These are phyloP conservation scores for Aspergillus uvarum DNA, from an alignment of 2,329 filamentous ascomycete genomes.

Conservation along the genomic window DNA sequence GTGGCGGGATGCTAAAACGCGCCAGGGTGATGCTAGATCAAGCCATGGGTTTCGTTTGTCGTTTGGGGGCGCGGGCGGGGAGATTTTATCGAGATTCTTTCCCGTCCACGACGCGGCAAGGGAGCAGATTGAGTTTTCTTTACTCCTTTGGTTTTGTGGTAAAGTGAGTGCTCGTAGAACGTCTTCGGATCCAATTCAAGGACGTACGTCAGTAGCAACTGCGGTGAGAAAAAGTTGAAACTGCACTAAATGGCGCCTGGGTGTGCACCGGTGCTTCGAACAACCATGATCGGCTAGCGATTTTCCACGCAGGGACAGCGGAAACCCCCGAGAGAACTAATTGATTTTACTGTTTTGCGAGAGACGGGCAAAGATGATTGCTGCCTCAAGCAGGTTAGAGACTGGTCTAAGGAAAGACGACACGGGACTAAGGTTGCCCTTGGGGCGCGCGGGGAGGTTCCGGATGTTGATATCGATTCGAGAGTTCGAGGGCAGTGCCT, in stretches of 20 bases:
- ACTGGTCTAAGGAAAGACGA: background rate
- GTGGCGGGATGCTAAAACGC: constrained; percentile 3
- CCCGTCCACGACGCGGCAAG: background rate
- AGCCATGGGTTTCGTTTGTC: background rate
- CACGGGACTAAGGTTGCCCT: background rate
- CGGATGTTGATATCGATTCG: background rate
- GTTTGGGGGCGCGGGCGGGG: background rate
- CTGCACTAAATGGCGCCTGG: background rate
- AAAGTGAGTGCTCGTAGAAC: no score
- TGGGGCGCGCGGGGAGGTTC: background rate
- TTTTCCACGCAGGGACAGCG: background rate
- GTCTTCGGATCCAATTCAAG: no score
- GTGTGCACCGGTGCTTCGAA: background rate
- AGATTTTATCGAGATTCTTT: background rate
- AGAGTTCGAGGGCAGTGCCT: background rate
- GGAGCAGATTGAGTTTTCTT: background rate
- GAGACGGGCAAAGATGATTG: background rate
- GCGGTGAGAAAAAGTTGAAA: background rate
- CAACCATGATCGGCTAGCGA: background rate
- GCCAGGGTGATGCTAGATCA: background rate
- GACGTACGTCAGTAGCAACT: background rate
- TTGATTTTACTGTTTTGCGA: background rate
- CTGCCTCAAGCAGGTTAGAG: background rate
- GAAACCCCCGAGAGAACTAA: background rate
- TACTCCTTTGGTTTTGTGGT: no score